Conservation (phyloP, 2,329 filamentous ascomycete genomes). For the Ascochyta rabiei region DNA sequence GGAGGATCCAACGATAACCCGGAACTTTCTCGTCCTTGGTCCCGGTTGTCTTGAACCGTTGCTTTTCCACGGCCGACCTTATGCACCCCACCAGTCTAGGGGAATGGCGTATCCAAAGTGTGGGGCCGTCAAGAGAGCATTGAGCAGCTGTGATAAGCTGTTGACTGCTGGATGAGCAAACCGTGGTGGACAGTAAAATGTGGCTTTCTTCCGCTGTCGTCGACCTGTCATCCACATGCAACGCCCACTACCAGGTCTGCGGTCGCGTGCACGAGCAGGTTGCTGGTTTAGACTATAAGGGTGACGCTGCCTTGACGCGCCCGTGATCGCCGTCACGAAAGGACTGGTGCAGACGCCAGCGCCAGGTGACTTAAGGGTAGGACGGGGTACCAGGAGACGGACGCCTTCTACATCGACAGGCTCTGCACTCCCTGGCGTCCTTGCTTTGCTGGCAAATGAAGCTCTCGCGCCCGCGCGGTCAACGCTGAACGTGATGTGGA, state of each 20-base stretch:
- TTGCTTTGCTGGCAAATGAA: constrained; percentile 17
- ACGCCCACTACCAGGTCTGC: constrained; percentile 8
- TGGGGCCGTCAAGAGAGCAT: constrained; percentile 1
- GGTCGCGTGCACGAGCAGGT: constrained; percentile 4
- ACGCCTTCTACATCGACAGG: constrained; percentile 6
- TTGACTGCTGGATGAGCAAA: background rate
- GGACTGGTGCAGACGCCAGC: constrained; percentile 14
- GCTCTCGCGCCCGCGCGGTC: background rate
- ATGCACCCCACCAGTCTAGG: constrained; percentile 25
- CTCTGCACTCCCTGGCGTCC: constrained; percentile 19
- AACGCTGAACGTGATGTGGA: constrained; percentile 5
- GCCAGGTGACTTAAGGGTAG: constrained; percentile 27
- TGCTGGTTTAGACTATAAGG: background rate
- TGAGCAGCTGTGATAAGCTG: background rate
- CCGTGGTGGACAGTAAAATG: background rate
- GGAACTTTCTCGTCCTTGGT: constrained; percentile 37
- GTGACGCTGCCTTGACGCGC: constrained; percentile 7
- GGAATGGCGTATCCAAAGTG: constrained; percentile 7
- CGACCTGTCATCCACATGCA: constrained; percentile 2
- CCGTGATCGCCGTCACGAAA: constrained; percentile 8
- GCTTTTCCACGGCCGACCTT: constrained; percentile 29
- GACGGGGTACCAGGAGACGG: constrained; percentile 20
- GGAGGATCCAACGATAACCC: constrained; percentile 15
- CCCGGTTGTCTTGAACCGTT: constrained; percentile 21
- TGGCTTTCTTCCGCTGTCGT: background rate